These are phyloP conservation scores for Stromatinia cepivora DNA, from an alignment of 2,329 filamentous ascomycete species.

Conservation along the genomic window DNA sequence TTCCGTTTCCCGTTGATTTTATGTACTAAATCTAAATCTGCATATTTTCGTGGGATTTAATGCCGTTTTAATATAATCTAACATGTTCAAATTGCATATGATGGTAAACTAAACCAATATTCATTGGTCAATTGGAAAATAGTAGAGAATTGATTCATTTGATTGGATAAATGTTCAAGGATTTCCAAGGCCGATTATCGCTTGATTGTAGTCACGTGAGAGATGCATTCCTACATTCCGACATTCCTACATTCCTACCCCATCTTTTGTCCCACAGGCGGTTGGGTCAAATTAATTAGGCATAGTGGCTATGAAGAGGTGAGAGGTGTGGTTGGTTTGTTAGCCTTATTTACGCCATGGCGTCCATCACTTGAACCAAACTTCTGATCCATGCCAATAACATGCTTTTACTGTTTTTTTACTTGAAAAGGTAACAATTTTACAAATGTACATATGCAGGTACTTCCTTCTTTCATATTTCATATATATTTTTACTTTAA, in stretches of 20 bases:
- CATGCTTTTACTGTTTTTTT: not conserved
- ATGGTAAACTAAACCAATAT: not conserved
- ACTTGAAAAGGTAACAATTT: not conserved
- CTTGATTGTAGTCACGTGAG: not conserved
- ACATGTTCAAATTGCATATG: not conserved
- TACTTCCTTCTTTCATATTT: too few species aligned
- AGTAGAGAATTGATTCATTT: not conserved
- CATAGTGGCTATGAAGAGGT: not conserved
- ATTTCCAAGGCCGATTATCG: constrained; percentile 12
- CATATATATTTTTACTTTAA: not conserved
- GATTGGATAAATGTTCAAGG: not conserved
- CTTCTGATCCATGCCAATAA: not conserved
- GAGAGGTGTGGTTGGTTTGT: not conserved
- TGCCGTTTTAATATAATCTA: not conserved
- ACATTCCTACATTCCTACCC: too few species aligned
- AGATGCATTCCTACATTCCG: too few species aligned
- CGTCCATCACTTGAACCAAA: not conserved
- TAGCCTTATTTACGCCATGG: not conserved
- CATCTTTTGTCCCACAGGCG: not conserved
- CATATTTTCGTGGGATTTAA: not conserved
- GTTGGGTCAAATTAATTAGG: not conserved
- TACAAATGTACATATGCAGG: too few species aligned
- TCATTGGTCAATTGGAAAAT: not conserved
- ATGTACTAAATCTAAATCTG: not conserved
- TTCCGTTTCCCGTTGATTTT: not conserved